Conservation (phyloP, 2,329 filamentous ascomycete species). For the Hypoxylon sp. region DNA sequence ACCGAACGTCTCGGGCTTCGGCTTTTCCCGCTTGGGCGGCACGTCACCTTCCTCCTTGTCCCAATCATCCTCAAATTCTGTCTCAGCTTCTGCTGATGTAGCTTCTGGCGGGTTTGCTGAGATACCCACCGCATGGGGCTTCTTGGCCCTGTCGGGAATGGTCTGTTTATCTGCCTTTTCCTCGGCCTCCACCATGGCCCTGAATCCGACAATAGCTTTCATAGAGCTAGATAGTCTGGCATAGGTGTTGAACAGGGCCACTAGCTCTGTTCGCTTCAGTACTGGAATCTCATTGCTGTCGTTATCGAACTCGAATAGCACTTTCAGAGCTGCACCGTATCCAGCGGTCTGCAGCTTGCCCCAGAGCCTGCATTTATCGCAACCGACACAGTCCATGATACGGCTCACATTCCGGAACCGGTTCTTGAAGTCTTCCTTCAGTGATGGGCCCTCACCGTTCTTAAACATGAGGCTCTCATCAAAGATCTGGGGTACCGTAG, state of each 20-base stretch:
- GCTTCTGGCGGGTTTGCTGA: slow-evolving; percentile 37
- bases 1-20: slow-evolving; percentile 58
- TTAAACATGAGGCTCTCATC: slow-evolving; percentile 97
- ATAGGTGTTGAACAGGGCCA: slow-evolving; percentile 94
- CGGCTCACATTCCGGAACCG: slow-evolving; percentile 97
- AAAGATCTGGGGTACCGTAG: slow-evolving; percentile 84
- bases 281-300: slow-evolving; percentile 74
- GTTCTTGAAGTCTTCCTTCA: slow-evolving; percentile 98
- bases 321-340: slow-evolving; percentile 94
- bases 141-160: slow-evolving; percentile 59
- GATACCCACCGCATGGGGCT: slow-evolving; percentile 60
- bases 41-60: slow-evolving; percentile 59
- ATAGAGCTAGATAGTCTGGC: slow-evolving; percentile 88
- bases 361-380: slow-evolving; percentile 98
- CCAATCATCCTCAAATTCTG: slow-evolving; percentile 56
- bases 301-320: slow-evolving; percentile 92
- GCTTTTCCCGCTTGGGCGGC: slow-evolving; percentile 52
- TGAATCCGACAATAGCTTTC: slow-evolving; percentile 80
- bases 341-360: slow-evolving; percentile 96
- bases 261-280: slow-evolving; percentile 90
- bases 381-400: slow-evolving; percentile 98
- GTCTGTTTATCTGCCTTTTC: slow-evolving; percentile 43
- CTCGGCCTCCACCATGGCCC: slow-evolving; percentile 62
- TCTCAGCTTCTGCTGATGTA: slow-evolving; percentile 42
- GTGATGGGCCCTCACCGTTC: slow-evolving; percentile 77